A percentile compares a stretch with the other conserved stretches of the same genome.
Conservation (phyloP, 2,329 filamentous ascomycete species). For the Colletotrichum tamarilloi region DNA sequence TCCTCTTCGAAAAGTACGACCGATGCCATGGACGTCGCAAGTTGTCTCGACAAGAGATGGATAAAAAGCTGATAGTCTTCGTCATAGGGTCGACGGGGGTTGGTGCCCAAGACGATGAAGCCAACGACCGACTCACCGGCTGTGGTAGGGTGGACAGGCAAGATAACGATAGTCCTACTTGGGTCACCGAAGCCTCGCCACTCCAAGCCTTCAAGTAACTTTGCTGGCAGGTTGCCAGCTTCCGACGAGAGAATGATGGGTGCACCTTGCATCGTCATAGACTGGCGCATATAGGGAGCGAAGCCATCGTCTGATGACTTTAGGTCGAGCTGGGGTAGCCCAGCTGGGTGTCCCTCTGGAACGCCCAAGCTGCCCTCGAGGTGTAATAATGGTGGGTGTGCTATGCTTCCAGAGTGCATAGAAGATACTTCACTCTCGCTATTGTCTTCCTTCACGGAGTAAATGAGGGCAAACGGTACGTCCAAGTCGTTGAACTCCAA, state of each 20-base stretch:
- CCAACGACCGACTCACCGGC: slow-evolving; percentile 78
- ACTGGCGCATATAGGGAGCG: slow-evolving; percentile 79
- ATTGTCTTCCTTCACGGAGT: slow-evolving; percentile 76
- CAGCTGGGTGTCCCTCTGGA: slow-evolving; percentile 70
- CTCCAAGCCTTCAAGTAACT: slow-evolving; percentile 74
- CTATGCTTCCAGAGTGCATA: slow-evolving; percentile 73
- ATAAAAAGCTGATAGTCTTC: slow-evolving; percentile 84
- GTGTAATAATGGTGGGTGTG: slow-evolving; percentile 71
- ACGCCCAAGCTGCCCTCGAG: slow-evolving; percentile 80
- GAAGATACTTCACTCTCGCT: slow-evolving; percentile 78
- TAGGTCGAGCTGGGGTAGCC: slow-evolving; percentile 73
- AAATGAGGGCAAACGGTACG: slow-evolving; percentile 80
- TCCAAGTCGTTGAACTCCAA: slow-evolving; percentile 81
- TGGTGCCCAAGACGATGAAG: slow-evolving; percentile 82
- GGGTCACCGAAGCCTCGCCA: slow-evolving; percentile 79
- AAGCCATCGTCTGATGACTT: slow-evolving; percentile 78
- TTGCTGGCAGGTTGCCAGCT: slow-evolving; percentile 71
- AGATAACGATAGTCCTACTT: slow-evolving; percentile 77
- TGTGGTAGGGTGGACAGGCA: slow-evolving; percentile 81
- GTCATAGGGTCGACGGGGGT: slow-evolving; percentile 82
- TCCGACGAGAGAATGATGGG: slow-evolving; percentile 77
- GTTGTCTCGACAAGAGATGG: slow-evolving; percentile 77
- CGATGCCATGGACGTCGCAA: slow-evolving; percentile 83
- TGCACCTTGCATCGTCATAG: slow-evolving; percentile 72
- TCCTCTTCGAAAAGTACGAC: slow-evolving; percentile 88